These are phyloP conservation scores for Chalciporus piperatus DNA, from an alignment of 768 basidiomycete genomes.

Conservation along the genomic window DNA sequence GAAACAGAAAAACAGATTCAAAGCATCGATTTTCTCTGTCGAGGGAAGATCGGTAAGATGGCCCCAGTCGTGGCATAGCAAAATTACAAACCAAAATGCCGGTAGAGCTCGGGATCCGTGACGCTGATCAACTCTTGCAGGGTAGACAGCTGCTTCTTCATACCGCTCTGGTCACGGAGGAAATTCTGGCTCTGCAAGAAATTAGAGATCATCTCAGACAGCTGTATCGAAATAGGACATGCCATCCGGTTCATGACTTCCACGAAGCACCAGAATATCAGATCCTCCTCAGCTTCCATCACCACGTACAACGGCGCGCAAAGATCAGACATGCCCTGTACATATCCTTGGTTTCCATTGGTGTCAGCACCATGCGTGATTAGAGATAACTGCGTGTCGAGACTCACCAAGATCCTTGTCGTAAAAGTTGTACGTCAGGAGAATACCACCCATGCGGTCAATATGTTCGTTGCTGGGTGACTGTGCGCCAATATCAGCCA, in stretches of 20 bases:
- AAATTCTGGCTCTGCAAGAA: constrained; percentile 84
- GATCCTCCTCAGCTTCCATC: constrained; percentile 81
- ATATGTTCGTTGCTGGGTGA: constrained; percentile 90
- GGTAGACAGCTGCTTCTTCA: constrained; percentile 90
- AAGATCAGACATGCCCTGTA: constrained; percentile 98
- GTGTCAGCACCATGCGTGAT: constrained; percentile 12
- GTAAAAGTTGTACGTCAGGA: constrained; percentile 89
- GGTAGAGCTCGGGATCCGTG: constrained; percentile 95
- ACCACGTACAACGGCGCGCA: constrained; percentile 93
- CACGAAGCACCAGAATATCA: constrained; percentile 97
- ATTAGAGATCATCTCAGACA: constrained; percentile 3
- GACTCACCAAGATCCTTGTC: constrained; percentile 81
- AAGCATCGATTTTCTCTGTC: constrained; percentile 80
- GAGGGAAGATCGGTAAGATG: background rate
- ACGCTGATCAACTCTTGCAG: constrained; percentile 87
- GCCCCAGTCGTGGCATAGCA: background rate
- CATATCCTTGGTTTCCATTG: constrained; percentile 64
- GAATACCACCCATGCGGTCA: constrained; percentile 78
- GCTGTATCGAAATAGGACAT: constrained; percentile 23
- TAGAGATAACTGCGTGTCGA: background rate
- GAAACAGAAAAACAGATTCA: constrained; percentile 98
- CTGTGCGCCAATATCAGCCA: constrained; percentile 78
- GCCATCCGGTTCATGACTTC: constrained; percentile 96
- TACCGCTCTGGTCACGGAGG: constrained; percentile 92
- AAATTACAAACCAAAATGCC: constrained; percentile 66